phyloP scores from a whole-genome alignment of 257 asterid species.

The Solanum rostratum region DNA sequence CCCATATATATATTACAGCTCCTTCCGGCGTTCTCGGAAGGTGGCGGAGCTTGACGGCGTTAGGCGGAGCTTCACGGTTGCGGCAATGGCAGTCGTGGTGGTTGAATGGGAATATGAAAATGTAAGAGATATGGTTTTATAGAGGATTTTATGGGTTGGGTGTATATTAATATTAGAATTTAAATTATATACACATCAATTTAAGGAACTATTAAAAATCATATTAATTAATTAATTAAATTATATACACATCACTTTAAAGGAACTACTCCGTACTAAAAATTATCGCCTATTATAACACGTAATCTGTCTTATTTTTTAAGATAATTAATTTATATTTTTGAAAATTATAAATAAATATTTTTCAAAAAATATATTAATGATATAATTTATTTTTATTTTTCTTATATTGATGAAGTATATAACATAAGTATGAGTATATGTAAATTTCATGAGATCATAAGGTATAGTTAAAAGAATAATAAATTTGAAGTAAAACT shows the following conservation, averaged over 20 bases:
- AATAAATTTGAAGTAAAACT: too few relatives aligned
- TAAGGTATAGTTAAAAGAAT: too few relatives aligned
- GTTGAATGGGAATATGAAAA: constrained; percentile 5
- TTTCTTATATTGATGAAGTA: background rate
- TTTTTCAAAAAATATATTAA: background rate
- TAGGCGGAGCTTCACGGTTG: background rate
- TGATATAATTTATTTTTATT: background rate
- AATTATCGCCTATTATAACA: too few relatives aligned
- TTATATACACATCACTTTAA: too few relatives aligned
- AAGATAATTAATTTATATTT: background rate
- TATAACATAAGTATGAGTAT: background rate
- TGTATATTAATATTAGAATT: background rate
- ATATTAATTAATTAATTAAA: background rate
- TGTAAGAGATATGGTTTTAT: background rate
- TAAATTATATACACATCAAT: background rate
- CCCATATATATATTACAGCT: background rate
- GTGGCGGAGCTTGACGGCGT: background rate
- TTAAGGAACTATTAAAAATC: background rate
- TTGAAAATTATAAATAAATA: background rate
- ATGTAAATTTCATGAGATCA: background rate
- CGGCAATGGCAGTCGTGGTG: background rate
- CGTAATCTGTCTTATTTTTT: background rate
- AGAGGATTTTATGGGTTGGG: background rate
- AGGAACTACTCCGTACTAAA: too few relatives aligned
- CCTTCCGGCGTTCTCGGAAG: background rate